Evolutionary conservation across 352 stramenopile genomes (phyloP), one percentile per base, ranked within the genome.

Genomic region (Pythium myriotylum): DNA sequence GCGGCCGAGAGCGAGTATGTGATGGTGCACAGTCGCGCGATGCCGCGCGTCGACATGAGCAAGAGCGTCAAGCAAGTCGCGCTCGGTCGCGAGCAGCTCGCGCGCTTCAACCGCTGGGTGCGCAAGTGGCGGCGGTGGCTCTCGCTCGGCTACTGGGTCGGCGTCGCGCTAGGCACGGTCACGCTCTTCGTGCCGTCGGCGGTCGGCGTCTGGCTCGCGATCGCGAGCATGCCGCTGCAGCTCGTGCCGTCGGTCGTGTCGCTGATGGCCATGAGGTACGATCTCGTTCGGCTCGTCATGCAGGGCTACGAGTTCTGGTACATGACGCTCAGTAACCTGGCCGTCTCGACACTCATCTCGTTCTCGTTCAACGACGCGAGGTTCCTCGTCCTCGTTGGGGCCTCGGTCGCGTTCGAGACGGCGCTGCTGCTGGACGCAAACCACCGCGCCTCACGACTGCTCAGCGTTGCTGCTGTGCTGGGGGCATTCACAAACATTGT

Each of bases 291-390:
- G 24, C 60, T 67, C 1, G 26, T 62, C 10, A 22, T 37, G 4
- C 10, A 45, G 1, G 45, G 50, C 43, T 67, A 62, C 52, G 60
- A 62, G 60, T 67, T 67, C 20, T 67, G 60, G 60, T 67, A 58
- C 60, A 54, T 67, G 45, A 62, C 51, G 14, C 33, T 67, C 17
- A 62, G 39, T 46, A 67, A 67, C 46, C 3, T 67, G 10, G 47
- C 52, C 7, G 35, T 42, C 23, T 67, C 52, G 10, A 24, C 29
- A 29, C 45, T 62, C 42, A 54, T 67, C 37, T 52, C 24, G 35
- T 57, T 62, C 29, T 61, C 37, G 4, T 67, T 67, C 29, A 45
- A 52, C 9, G 52, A 67, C 35, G 42, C 22, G 8, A 51, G 60
- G 1, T 43, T 32, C 10, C 45, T 61, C 52, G 29, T 52, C 24